phyloP scores from a whole-genome alignment of 2,329 filamentous ascomycete genomes.

The Tricladium varicosporioides region DNA sequence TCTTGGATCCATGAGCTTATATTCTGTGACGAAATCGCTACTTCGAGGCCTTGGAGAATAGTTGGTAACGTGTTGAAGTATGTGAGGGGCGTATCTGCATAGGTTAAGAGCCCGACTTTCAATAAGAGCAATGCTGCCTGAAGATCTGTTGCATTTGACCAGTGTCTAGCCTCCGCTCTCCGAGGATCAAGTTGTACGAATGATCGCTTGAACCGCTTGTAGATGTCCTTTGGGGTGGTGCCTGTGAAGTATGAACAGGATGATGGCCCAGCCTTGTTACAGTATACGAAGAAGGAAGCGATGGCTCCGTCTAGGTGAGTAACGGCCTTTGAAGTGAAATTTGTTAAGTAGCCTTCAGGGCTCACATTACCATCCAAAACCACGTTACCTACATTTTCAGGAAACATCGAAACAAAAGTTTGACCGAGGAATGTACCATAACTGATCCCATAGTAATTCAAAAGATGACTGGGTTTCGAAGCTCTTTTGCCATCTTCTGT shows the following conservation, averaged over 20 bases:
- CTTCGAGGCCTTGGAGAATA: background rate
- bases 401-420: conserved; percentile 43
- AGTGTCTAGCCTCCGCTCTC: background rate
- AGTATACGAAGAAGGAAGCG: background rate
- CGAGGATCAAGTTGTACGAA: conserved; percentile 1
- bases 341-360: conserved; percentile 19
- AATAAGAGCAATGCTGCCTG: conserved; percentile 1
- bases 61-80: background rate
- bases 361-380: conserved; percentile 28
- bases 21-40: background rate
- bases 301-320: background rate
- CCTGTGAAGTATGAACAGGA: background rate
- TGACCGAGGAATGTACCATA: conserved; percentile 45
- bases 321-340: background rate
- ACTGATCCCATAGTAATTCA: conserved; percentile 46
- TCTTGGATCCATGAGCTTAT: background rate
- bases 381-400: conserved; percentile 39
- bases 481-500: background rate
- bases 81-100: background rate
- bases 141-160: conserved; percentile 2
- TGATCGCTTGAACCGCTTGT: background rate
- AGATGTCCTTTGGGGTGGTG: background rate
- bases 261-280: background rate
- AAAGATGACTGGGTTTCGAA: background rate
- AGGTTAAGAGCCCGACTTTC: background rate